phyloP scores from a whole-genome alignment of 1,284 basidiomycete species.

The Cutaneotrichosporon daszewskae region DNA sequence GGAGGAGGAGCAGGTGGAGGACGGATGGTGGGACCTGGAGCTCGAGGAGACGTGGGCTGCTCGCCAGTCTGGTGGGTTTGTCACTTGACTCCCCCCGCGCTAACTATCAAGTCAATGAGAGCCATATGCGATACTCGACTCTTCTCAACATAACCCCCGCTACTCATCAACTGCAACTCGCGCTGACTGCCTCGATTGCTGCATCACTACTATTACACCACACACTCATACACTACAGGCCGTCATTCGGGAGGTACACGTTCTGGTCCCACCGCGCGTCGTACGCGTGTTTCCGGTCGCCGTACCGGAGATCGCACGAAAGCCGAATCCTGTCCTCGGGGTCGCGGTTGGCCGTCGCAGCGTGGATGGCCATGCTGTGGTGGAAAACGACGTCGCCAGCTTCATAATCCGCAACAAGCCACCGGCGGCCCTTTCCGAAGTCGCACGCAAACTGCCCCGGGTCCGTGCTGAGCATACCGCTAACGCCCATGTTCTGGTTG shows the following conservation, averaged over 20 bases:
- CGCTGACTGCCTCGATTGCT: too few relatives aligned
- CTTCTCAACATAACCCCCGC: too few relatives aligned
- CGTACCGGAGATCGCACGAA: slow-evolving; percentile 10
- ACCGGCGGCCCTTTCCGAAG: slow-evolving; percentile 3
- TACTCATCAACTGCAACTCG: too few relatives aligned
- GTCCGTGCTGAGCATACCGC: slow-evolving; percentile 1
- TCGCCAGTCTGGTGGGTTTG: too few relatives aligned
- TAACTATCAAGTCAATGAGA: too few relatives aligned
- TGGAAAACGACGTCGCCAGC: slow-evolving; percentile 23
- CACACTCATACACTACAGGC: too few relatives aligned
- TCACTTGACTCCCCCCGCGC: too few relatives aligned
- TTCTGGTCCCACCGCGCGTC: slow-evolving; percentile 7
- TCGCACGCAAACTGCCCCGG: slow-evolving; percentile 1
- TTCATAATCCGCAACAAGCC: slow-evolving; percentile 16
- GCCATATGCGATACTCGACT: too few relatives aligned
- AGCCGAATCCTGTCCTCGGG: slow-evolving; percentile 8
- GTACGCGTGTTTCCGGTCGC: slow-evolving; percentile 1
- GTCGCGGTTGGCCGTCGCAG: slow-evolving; percentile 5
- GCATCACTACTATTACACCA: too few relatives aligned
- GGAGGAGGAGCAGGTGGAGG: too few relatives aligned
- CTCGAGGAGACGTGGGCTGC: too few relatives aligned
- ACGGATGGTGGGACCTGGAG: too few relatives aligned
- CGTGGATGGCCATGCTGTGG: slow-evolving; percentile 10
- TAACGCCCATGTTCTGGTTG: slow-evolving; percentile 16
- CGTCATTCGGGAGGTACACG: neutral